These are phyloP conservation scores for Fusarium pilosicola DNA, from an alignment of 2,329 filamentous ascomycete species.

Conservation along the genomic window DNA sequence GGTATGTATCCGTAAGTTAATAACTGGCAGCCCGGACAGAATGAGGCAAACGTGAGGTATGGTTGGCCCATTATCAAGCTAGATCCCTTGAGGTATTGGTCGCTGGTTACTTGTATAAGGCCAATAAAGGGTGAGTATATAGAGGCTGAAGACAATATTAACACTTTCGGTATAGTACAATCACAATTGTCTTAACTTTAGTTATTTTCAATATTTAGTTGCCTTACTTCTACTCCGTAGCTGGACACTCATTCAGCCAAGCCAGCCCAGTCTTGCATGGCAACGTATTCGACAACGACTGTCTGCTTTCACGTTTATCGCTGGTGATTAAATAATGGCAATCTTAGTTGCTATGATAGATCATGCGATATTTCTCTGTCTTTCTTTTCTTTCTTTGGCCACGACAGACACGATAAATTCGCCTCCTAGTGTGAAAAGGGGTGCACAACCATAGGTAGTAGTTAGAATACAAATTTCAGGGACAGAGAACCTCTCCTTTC, in stretches of 20 bases:
- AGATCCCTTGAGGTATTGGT: not conserved
- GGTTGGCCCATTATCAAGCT: not conserved
- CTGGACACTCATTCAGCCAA: not conserved
- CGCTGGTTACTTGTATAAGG: not conserved
- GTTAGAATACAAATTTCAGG: not conserved
- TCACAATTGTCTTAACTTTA: not conserved
- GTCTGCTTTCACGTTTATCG: not conserved
- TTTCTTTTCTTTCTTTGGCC: not conserved
- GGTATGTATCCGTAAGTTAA: not conserved
- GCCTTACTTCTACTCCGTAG: not conserved
- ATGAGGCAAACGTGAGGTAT: not conserved
- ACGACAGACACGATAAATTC: not conserved
- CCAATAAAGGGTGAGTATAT: not conserved
- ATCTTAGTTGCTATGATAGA: not conserved
- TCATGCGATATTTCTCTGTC: not conserved
- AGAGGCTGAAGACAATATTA: not conserved
- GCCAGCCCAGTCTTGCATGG: conserved; percentile 1
- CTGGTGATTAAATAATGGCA: not conserved
- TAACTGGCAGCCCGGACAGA: not conserved
- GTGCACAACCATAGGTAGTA: not conserved
- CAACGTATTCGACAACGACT: not conserved
- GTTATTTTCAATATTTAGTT: not conserved
- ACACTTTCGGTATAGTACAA: not conserved
- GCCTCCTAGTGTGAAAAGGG: not conserved
- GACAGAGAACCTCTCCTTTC: not conserved